Conservation (phyloP, 495 filamentous ascomycete genomes). For the Staphylotrichum tortipilum region DNA sequence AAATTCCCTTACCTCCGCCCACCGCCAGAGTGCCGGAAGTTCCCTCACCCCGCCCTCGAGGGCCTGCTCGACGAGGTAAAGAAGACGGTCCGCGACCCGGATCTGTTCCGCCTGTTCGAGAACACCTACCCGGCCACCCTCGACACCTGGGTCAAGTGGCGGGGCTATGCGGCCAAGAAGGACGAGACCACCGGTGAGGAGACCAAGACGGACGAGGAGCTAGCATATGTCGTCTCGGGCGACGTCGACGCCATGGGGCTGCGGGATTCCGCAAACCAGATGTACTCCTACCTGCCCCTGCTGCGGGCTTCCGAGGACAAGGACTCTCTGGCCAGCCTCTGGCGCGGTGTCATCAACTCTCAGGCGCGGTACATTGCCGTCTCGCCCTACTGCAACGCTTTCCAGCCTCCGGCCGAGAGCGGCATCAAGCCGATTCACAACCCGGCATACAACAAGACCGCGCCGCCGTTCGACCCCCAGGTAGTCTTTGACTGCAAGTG, state of each 20-base stretch:
- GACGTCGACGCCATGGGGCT: conserved; percentile 63
- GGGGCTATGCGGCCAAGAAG: conserved; percentile 41
- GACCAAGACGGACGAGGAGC: conserved; percentile 47
- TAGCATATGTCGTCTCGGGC: conserved; percentile 56
- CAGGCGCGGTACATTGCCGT: conserved; percentile 51
- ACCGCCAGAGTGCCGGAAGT: conserved; percentile 47
- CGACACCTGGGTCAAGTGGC: conserved; percentile 55
- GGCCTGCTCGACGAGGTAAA: conserved; percentile 38
- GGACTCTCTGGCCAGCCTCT: conserved; percentile 50
- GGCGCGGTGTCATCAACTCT: conserved; percentile 51
- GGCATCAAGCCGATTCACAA: conserved; percentile 41
- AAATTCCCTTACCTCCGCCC: conserved; percentile 50
- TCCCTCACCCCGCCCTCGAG: conserved; percentile 47
- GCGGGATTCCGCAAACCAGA: conserved; percentile 54
- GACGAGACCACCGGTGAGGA: conserved; percentile 17
- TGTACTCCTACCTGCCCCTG: conserved; percentile 51
- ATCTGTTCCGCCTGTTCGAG: conserved; percentile 53
- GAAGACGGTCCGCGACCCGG: conserved; percentile 45
- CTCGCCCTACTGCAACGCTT: conserved; percentile 53
- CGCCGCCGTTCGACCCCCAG: conserved; percentile 40
- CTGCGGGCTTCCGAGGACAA: conserved; percentile 41
- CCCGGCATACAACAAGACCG: conserved; percentile 41
- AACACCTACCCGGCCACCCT: conserved; percentile 55
- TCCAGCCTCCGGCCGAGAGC: conserved; percentile 51
- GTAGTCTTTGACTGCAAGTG: conserved; percentile 58